Conservation (phyloP, 495 filamentous ascomycete genomes). For the Articulospora tetracladia region DNA sequence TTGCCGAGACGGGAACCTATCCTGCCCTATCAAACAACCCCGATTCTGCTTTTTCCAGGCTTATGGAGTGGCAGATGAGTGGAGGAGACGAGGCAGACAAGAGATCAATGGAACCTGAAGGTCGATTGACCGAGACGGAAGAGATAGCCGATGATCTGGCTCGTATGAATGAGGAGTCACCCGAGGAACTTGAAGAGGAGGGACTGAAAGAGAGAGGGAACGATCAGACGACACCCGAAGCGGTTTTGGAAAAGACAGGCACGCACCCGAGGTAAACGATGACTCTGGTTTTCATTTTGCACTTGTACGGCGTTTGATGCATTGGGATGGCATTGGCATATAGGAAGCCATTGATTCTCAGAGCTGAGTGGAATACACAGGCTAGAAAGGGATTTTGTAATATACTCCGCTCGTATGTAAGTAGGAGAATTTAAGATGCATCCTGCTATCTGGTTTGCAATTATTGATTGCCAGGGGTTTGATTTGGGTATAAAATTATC, state of each 20-base stretch:
- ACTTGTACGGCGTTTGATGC: conserved; percentile 3
- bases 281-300: background rate
- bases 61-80: conserved; percentile 99
- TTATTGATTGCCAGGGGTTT: no score
- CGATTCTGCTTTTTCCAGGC: conserved; percentile 80
- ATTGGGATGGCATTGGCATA: conserved; percentile 8
- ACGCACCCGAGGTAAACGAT: conserved; percentile 6
- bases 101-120: conserved; percentile 17
- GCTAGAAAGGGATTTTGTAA: background rate
- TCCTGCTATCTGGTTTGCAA: no score
- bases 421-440: background rate
- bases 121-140: conserved; percentile 23
- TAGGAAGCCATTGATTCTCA: background rate
- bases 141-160: conserved; percentile 18
- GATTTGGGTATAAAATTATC: no score
- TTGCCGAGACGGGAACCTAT: conserved; percentile 88
- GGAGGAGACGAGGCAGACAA: conserved; percentile 57
- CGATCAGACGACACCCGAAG: conserved; percentile 7
- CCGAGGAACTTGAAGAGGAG: conserved; percentile 8
- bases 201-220: conserved; percentile 1
- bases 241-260: conserved; percentile 11
- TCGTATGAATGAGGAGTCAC: conserved; percentile 4
- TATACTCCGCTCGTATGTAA: conserved; percentile 4
- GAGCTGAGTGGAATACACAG: background rate
- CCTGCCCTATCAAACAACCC: conserved; percentile 64